Conservation (phyloP, 768 basidiomycete species). For the Pulveroboletus frians region DNA sequence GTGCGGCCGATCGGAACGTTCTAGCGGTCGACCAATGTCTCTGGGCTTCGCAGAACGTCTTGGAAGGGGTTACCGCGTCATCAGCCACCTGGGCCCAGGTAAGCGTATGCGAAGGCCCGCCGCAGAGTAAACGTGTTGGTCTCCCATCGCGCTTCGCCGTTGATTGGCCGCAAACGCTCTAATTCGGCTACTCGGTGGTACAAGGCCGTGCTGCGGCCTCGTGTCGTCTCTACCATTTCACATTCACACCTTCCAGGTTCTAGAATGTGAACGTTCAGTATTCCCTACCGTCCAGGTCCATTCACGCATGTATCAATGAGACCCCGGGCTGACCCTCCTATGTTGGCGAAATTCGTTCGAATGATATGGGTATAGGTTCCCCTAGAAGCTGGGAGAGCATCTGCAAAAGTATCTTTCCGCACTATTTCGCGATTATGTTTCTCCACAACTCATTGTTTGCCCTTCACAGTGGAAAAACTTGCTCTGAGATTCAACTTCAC, state of each 20-base stretch:
- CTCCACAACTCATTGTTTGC: background rate
- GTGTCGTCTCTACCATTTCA: slow-evolving; percentile 25
- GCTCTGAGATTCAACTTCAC: background rate
- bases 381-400: background rate
- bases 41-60: slow-evolving; percentile 11
- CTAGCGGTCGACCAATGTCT: slow-evolving; percentile 4
- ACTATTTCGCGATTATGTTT: background rate
- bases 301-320: slow-evolving; percentile 10
- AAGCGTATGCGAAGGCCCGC: slow-evolving; percentile 10
- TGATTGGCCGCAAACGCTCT: slow-evolving; percentile 15
- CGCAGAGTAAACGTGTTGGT: slow-evolving; percentile 12
- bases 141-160: slow-evolving; percentile 11
- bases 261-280: slow-evolving; percentile 16
- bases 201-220: slow-evolving; percentile 26
- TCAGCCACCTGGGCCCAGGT: slow-evolving; percentile 11
- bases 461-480: background rate
- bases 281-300: slow-evolving; percentile 22
- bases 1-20: slow-evolving; percentile 6
- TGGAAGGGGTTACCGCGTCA: slow-evolving; percentile 2
- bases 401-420: slow-evolving; percentile 8
- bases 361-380: background rate
- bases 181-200: slow-evolving; percentile 12
- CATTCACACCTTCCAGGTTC: slow-evolving; percentile 20
- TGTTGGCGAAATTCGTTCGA: background rate
- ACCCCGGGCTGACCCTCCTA: slow-evolving; percentile 15